These are phyloP conservation scores for Jatropha multifida DNA, from an alignment of 441 rosid genomes.

Conservation along the genomic window DNA sequence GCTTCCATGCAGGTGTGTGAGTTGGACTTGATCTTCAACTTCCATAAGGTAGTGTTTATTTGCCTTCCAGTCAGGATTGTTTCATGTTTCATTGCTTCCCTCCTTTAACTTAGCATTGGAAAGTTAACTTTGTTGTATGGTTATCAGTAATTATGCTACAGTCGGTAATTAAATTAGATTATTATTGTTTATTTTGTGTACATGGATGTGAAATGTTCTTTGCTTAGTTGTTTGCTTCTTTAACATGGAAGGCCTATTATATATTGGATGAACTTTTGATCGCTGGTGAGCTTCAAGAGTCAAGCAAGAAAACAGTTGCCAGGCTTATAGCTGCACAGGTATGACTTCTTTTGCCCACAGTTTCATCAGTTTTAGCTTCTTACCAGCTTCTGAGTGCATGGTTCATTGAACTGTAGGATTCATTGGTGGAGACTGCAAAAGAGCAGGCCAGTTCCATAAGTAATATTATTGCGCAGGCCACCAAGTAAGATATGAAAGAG, in stretches of 20 bases:
- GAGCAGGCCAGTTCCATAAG: slow-evolving; percentile 64
- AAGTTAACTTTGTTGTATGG: neutral
- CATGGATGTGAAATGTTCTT: slow-evolving; percentile 17
- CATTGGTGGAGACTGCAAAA: slow-evolving; percentile 68
- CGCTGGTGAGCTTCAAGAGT: slow-evolving; percentile 98
- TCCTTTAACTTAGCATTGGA: neutral
- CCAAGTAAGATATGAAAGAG: slow-evolving; percentile 15
- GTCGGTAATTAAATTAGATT: neutral
- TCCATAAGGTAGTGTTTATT: slow-evolving; percentile 53
- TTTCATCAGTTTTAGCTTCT: slow-evolving; percentile 11
- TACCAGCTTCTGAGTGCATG: slow-evolving; percentile 5
- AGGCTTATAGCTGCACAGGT: slow-evolving; percentile 91
- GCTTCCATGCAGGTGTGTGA: slow-evolving; percentile 66
- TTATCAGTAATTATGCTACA: neutral
- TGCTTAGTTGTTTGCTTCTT: slow-evolving; percentile 15
- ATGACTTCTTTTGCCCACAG: neutral
- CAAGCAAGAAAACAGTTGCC: slow-evolving; percentile 95
- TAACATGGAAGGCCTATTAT: slow-evolving; percentile 58
- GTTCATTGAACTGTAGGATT: slow-evolving; percentile 41
- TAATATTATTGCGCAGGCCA: slow-evolving; percentile 62
- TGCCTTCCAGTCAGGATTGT: slow-evolving; percentile 6
- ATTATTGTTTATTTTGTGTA: neutral
- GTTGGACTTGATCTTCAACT: slow-evolving; percentile 81
- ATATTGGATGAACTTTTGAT: slow-evolving; percentile 80
- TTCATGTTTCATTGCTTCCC: neutral